These are phyloP conservation scores for Ogataea sp. DNA, from an alignment of 805 yeast species.

Conservation along the genomic window DNA sequence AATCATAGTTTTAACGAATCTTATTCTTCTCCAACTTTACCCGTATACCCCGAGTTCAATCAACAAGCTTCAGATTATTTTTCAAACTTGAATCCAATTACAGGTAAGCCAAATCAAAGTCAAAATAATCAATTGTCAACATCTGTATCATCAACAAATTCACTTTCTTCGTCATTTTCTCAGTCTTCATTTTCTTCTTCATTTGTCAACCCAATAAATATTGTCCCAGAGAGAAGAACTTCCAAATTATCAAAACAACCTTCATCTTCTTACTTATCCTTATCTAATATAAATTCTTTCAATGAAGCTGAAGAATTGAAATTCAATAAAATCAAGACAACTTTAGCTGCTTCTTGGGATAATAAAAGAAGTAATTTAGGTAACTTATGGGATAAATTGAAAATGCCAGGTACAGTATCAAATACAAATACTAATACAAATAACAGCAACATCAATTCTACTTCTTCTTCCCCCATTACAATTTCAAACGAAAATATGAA, in stretches of 20 bases:
- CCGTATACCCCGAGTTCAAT: too few species aligned
- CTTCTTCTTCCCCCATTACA: background rate
- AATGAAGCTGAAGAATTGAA: too few species aligned
- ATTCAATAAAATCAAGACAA: too few species aligned
- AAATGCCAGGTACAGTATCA: background rate
- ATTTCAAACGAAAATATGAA: background rate
- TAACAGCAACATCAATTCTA: too few species aligned
- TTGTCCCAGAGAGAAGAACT: conserved; percentile 9
- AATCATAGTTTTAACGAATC: conserved; percentile 3
- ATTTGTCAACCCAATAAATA: background rate
- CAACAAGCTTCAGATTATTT: too few species aligned
- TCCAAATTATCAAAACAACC: conserved; percentile 14
- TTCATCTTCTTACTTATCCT: conserved; percentile 26
- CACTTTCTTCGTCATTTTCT: background rate
- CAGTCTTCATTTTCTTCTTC: conserved; percentile 12
- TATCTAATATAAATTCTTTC: conserved; percentile 10
- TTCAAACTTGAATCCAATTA: too few species aligned
- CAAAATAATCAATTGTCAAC: conserved; percentile 3
- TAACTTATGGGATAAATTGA: background rate
- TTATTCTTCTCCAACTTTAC: too few species aligned
- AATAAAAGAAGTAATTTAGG: background rate
- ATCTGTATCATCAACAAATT: too few species aligned
- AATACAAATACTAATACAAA: background rate
- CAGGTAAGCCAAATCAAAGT: conserved; percentile 13
- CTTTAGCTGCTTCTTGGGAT: too few species aligned